Evolutionary conservation across 352 stramenopile species (phyloP).

Genomic region (Elongisporangium prolatum): DNA sequence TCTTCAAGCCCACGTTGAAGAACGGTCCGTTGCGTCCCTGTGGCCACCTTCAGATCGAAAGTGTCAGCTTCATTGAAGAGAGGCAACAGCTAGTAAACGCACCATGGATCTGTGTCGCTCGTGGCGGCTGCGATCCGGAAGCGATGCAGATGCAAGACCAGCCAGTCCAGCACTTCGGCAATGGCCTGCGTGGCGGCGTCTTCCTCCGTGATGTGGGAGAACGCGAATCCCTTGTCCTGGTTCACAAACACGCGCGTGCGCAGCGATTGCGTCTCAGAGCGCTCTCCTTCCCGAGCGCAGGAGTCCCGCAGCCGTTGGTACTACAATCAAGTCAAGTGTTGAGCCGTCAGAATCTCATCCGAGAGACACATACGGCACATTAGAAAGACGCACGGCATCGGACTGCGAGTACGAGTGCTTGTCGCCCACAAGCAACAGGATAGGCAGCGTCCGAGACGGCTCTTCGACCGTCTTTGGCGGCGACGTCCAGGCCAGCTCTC

Average conservation of each 20-base stretch:
- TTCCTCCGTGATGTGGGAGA: slow-evolving; percentile 88
- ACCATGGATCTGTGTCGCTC: slow-evolving; percentile 74
- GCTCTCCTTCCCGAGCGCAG: slow-evolving; percentile 19
- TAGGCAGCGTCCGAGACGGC: slow-evolving; percentile 28
- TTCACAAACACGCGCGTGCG: slow-evolving; percentile 53
- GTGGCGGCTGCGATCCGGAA: slow-evolving; percentile 71
- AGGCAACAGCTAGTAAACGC: neutral
- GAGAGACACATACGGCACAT: neutral
- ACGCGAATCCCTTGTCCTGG: slow-evolving; percentile 76
- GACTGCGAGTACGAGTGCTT: slow-evolving; percentile 60
- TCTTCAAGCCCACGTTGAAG: slow-evolving; percentile 71
- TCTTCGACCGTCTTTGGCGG: slow-evolving; percentile 7
- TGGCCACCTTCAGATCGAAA: slow-evolving; percentile 52
- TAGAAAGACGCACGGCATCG: slow-evolving; percentile 37
- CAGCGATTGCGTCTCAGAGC: slow-evolving; percentile 23
- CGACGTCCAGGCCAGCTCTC: slow-evolving; percentile 28
- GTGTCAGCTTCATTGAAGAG: too few species aligned
- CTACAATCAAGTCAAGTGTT: slow-evolving; percentile 18
- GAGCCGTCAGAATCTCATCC: neutral
- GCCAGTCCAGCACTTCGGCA: slow-evolving; percentile 82
- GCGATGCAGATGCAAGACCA: slow-evolving; percentile 77
- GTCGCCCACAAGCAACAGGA: slow-evolving; percentile 63
- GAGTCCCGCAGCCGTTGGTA: slow-evolving; percentile 44
- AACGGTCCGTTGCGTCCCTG: slow-evolving; percentile 86
- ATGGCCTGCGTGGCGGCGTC: slow-evolving; percentile 84